Evolutionary conservation across 2,329 filamentous ascomycete genomes (phyloP).

Genomic region (Capronia coronata): DNA sequence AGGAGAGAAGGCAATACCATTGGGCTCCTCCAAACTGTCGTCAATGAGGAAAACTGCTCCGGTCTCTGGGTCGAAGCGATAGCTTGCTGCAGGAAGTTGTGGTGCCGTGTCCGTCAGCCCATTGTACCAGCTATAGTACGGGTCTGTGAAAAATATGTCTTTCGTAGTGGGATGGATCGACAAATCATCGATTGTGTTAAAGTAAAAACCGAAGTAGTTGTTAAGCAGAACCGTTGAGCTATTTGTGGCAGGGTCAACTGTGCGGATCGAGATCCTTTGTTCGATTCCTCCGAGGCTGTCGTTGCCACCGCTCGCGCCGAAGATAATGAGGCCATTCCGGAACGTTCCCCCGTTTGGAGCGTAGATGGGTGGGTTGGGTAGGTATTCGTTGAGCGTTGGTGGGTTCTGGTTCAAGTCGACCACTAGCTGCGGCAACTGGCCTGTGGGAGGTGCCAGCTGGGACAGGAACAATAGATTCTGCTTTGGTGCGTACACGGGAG

Average conservation of each 20-base stretch:
- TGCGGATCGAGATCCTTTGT: conserved; percentile 39
- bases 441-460: conserved; percentile 35
- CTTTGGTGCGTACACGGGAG: conserved; percentile 38
- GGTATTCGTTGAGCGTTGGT: conserved; percentile 34
- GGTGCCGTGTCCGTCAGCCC: conserved; percentile 35
- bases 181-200: conserved; percentile 41
- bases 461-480: conserved; percentile 39
- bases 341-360: conserved; percentile 40
- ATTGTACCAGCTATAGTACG: conserved; percentile 37
- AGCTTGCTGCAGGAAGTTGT: conserved; percentile 35
- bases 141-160: conserved; percentile 48
- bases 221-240: conserved; percentile 39
- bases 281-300: conserved; percentile 34
- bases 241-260: conserved; percentile 42
- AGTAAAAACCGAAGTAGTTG: conserved; percentile 44
- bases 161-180: conserved; percentile 38
- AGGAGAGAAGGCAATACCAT: conserved; percentile 41
- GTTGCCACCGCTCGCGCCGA: conserved; percentile 37
- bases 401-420: conserved; percentile 41
- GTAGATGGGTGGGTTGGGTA: conserved; percentile 41
- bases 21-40: conserved; percentile 37
- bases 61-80: conserved; percentile 35
- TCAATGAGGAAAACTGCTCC: conserved; percentile 35
- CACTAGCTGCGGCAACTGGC: conserved; percentile 36
- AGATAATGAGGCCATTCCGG: conserved; percentile 38